phyloP scores from a whole-genome alignment of 768 basidiomycete genomes.

The Neoboletus magnificus region DNA sequence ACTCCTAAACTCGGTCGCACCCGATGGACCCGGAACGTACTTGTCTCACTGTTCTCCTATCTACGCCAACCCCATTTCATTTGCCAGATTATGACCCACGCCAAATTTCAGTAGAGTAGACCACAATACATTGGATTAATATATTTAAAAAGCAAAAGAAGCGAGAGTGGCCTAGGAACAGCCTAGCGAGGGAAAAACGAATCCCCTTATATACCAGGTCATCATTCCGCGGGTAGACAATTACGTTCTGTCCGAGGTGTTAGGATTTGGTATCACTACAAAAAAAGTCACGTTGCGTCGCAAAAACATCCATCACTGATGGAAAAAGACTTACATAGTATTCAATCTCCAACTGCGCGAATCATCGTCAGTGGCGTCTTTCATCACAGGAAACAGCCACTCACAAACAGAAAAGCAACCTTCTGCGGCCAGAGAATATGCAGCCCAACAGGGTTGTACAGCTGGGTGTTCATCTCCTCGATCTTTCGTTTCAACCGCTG shows the following conservation, averaged over 20 bases:
- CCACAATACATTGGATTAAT: constrained; percentile 4
- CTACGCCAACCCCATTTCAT: background rate
- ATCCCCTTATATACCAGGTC: constrained; percentile 14
- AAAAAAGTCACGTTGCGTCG: background rate
- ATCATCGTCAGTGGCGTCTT: background rate
- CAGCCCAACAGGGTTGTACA: constrained; percentile 85
- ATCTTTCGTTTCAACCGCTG: constrained; percentile 57
- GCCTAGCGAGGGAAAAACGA: constrained; percentile 7
- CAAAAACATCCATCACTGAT: background rate
- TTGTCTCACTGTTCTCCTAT: background rate
- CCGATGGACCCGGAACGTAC: background rate
- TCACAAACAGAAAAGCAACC: constrained; percentile 88
- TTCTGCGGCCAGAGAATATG: constrained; percentile 82
- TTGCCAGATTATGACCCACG: background rate
- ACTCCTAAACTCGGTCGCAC: background rate
- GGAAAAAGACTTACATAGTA: constrained; percentile 66
- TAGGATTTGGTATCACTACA: constrained; percentile 20
- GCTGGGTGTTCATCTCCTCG: constrained; percentile 60
- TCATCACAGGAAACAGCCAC: constrained; percentile 34
- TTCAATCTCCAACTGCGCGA: constrained; percentile 83
- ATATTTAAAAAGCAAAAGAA: background rate
- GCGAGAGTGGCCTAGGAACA: background rate
- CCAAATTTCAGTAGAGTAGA: background rate
- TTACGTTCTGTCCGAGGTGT: background rate
- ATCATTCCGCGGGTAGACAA: constrained; percentile 3